Percentiles rank a stretch among this genome's conserved stretches.
phyloP scores from a whole-genome alignment of 192 early-diverging fungal species.

The Geranomyces variabilis region DNA sequence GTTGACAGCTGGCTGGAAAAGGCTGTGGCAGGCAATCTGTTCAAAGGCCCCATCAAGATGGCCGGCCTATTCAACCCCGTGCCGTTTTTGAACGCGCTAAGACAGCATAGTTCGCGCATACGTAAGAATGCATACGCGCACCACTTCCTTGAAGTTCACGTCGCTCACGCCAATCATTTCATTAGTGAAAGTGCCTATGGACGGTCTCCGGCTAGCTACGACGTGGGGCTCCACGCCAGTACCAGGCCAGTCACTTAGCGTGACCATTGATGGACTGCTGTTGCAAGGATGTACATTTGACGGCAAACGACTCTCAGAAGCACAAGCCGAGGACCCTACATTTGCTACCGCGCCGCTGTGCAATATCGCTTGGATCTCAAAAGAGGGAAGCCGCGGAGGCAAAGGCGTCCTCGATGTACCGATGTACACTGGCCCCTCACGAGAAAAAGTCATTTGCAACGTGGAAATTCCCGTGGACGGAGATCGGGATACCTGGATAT shows the following conservation, averaged over 20 bases:
- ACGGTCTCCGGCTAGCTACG: conserved; percentile 45
- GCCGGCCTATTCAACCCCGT: conserved; percentile 49
- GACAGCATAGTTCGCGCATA: conserved; percentile 56
- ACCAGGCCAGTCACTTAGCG: conserved; percentile 12
- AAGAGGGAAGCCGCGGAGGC: conserved; percentile 3
- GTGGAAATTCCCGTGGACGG: conserved; percentile 45
- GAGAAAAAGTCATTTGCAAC: conserved; percentile 46
- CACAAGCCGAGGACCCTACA: conserved; percentile 43
- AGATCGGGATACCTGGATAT: conserved; percentile 45
- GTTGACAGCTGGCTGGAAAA: conserved; percentile 38
- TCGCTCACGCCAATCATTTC: neutral
- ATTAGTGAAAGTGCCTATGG: conserved; percentile 52
- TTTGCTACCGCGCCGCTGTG: conserved; percentile 47
- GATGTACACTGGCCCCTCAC: conserved; percentile 40
- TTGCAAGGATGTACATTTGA: conserved; percentile 59
- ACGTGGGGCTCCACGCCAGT: conserved; percentile 38
- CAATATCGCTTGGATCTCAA: conserved; percentile 52
- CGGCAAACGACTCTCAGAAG: conserved; percentile 43
- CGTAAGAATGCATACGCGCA: conserved; percentile 27
- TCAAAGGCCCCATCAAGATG: conserved; percentile 39
- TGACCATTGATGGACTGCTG: conserved; percentile 47
- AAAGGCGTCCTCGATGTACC: conserved; percentile 40
- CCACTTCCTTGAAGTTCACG: neutral
- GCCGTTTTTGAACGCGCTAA: conserved; percentile 56
- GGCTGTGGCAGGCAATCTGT: conserved; percentile 27